Percentiles rank a stretch among this genome's conserved stretches.
phyloP scores from a whole-genome alignment of 805 yeast genomes.

The Monosporozyma servazzii region DNA sequence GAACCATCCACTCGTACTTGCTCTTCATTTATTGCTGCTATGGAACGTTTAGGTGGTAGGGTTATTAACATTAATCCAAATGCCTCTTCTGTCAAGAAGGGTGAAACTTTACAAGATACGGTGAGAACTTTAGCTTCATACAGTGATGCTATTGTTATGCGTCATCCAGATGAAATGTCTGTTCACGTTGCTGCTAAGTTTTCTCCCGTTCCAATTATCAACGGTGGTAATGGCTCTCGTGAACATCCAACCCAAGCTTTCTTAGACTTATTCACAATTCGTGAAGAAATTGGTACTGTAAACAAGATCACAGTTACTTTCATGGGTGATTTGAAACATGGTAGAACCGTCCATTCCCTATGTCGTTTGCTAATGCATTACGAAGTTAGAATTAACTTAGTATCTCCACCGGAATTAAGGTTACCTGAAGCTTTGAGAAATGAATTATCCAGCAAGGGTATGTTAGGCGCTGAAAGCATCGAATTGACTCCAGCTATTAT shows the following conservation, averaged over 20 bases:
- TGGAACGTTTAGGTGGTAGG: constrained; percentile 99
- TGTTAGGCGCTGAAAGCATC: constrained; percentile 66
- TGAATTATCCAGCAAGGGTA: constrained; percentile 54
- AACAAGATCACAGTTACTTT: constrained; percentile 96
- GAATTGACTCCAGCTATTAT: constrained; percentile 76
- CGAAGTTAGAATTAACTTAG: constrained; percentile 86
- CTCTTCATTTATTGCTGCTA: constrained; percentile 96
- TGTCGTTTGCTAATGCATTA: constrained; percentile 84
- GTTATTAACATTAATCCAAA: constrained; percentile 79
- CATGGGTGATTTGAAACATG: constrained; percentile 97
- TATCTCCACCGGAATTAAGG: constrained; percentile 79
- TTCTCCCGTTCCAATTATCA: constrained; percentile 93
- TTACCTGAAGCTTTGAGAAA: constrained; percentile 69
- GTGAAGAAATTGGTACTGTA: constrained; percentile 98
- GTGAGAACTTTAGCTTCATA: constrained; percentile 90
- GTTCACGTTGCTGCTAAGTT: constrained; percentile 92
- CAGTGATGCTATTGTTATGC: constrained; percentile 91
- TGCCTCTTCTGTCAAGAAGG: constrained; percentile 93
- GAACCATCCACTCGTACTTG: constrained; percentile 98
- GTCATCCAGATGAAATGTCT: constrained; percentile 90
- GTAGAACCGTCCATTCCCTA: constrained; percentile 96
- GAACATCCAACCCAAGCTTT: constrained; percentile 99
- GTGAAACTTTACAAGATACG: constrained; percentile 96
- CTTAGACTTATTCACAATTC: constrained; percentile 91
- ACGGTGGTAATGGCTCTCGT: constrained; percentile 95